Evolutionary conservation across 331 rosid genomes (phyloP).

Genomic region (Cydonia oblonga): DNA sequence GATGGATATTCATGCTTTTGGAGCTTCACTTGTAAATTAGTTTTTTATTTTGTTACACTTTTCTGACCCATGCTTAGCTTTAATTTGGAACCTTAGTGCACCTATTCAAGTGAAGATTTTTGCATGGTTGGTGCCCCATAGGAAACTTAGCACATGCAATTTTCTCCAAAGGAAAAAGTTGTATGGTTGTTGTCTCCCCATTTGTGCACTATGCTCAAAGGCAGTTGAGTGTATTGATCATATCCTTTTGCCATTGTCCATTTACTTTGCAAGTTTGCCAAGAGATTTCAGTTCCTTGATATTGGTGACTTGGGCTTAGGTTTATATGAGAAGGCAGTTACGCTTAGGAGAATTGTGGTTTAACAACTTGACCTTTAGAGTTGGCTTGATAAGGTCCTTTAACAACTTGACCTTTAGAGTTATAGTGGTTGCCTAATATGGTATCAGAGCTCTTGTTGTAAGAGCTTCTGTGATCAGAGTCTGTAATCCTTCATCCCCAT

Average conservation of each 20-base stretch:
- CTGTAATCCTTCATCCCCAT: background rate
- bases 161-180: background rate
- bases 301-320: background rate
- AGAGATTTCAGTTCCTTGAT: background rate
- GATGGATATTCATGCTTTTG: background rate
- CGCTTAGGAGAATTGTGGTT: background rate
- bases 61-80: background rate
- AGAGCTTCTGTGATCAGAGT: background rate
- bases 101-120: background rate
- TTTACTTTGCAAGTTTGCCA: background rate
- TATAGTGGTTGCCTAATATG: background rate
- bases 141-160: background rate
- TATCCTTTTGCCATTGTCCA: background rate
- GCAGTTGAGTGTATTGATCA: background rate
- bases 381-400: background rate
- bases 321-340: background rate
- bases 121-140: background rate
- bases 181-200: background rate
- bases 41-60: background rate
- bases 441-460: background rate
- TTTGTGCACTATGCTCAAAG: background rate
- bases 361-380: background rate
- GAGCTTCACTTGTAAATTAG: background rate
- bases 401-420: background rate
- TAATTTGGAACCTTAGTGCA: background rate